Base-by-base conservation (phyloP, 2,329 filamentous ascomycete genomes). In the Diplodia seriata region DNA sequence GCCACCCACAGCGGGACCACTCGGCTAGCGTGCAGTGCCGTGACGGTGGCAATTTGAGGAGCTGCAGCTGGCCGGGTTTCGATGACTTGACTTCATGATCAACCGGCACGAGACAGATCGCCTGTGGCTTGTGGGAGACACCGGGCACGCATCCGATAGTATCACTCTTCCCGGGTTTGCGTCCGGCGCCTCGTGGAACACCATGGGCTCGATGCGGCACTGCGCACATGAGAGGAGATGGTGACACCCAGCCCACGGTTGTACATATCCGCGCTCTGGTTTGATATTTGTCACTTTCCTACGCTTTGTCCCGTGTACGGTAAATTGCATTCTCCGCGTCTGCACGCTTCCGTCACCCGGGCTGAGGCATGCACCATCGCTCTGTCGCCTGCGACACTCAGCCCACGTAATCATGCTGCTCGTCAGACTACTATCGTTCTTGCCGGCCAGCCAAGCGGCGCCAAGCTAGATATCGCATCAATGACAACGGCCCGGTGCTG, bases 71-170 rank as follows among this genome's bases (percentile, higher is more conserved):
- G 57, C 43, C 36, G 59, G 26, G 47, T 53, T 63, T 51, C 59
- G n/a, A 51, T 63, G 57, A 62, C 57, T 62, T 50, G 43, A 43
- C 26, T 36, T 38, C 57, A 51, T 62, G 59, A 63, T 63, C 59
- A 63, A 63, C 59, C 59, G 20, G 29, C 59, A 63, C 59, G 59
- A 63, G 31, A 33, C 59, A 29, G 57, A 51, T 51, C 40, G 29
- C n/a, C 38, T 31, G 43, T 38, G 43, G 59, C 43, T 33, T 61
- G 20, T 40, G 33, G 7, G 26, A 26, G 40, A 49, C 26, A 15
- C 33, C 33, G 33, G 33, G 33, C 33, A 36, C 9, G 33, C 33
- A 11, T 9, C 33, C 33, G 9, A 9, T 36, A 3, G 54, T 26
- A 56, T 38, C 36, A 23, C 31, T 23, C 14, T 31, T 23, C 23